Conservation (phyloP, 2,329 filamentous ascomycete genomes). For the Colletotrichum cereale region DNA sequence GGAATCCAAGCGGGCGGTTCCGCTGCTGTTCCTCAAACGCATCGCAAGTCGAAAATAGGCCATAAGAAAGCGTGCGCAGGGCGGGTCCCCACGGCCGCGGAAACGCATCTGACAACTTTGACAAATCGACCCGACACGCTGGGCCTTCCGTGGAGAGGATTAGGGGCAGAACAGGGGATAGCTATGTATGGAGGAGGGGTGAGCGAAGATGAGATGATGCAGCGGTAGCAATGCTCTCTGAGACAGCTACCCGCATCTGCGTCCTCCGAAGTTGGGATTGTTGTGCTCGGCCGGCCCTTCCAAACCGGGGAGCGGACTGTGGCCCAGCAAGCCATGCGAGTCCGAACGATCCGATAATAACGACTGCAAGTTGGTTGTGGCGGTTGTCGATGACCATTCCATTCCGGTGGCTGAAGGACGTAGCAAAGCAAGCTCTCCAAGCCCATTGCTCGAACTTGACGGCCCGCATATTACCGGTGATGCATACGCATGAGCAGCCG, state of each 20-base stretch:
- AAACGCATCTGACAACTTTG: conserved; percentile 19
- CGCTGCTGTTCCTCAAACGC: conserved; percentile 21
- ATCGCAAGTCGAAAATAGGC: not conserved
- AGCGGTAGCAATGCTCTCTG: conserved; percentile 5
- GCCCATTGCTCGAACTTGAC: conserved; percentile 19
- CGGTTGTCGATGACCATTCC: not conserved
- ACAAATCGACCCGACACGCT: conserved; percentile 18
- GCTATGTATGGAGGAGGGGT: not conserved
- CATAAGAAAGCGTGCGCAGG: not conserved
- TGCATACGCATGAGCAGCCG: conserved; percentile 43
- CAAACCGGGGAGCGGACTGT: not conserved
- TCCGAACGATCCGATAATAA: conserved; percentile 26
- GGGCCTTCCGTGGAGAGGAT: conserved; percentile 27
- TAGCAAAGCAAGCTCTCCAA: conserved; percentile 9
- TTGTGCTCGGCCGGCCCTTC: conserved; percentile 8
- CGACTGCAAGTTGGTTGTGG: conserved; percentile 3
- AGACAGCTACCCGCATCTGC: conserved; percentile 13
- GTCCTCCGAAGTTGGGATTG: conserved; percentile 25
- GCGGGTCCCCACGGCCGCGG: not conserved
- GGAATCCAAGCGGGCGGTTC: not conserved
- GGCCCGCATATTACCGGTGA: conserved; percentile 23
- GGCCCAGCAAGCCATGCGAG: conserved; percentile 32
- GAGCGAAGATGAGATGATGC: conserved; percentile 24
- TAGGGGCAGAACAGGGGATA: conserved; percentile 10
- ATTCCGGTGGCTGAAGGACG: conserved; percentile 7